Evolutionary conservation across 1,139 yeast genomes (phyloP).

Genomic region (Sugiyamaella novakii): DNA sequence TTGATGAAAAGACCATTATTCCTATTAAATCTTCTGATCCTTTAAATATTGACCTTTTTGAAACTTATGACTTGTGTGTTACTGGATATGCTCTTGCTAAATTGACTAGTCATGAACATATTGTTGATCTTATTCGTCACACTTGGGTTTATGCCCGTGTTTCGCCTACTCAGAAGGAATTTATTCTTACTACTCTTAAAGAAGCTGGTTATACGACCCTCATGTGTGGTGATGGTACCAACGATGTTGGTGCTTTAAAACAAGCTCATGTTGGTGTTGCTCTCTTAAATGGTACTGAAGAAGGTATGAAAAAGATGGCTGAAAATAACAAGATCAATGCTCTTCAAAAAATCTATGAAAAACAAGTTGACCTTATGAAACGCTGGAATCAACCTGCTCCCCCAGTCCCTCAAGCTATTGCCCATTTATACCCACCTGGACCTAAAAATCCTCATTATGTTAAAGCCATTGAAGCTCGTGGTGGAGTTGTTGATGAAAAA

Average conservation of each 20-base stretch:
- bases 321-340: conserved; percentile 75
- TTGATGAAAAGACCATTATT: conserved; percentile 70
- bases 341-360: conserved; percentile 70
- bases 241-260: conserved; percentile 98
- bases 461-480: conserved; percentile 81
- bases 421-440: conserved; percentile 96
- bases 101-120: conserved; percentile 56
- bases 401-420: conserved; percentile 83
- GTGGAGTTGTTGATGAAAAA: conserved; percentile 55
- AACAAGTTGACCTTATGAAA: conserved; percentile 74
- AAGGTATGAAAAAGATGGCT: conserved; percentile 84
- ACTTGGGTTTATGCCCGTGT: conserved; percentile 99
- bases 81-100: conserved; percentile 88
- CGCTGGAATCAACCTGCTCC: conserved; percentile 74
- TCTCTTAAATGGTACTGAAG: conserved; percentile 93
- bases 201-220: conserved; percentile 89
- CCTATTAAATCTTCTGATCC: conserved; percentile 67
- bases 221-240: conserved; percentile 99
- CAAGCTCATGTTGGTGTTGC: conserved; percentile 99
- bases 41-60: conserved; percentile 60
- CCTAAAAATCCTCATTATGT: conserved; percentile 86
- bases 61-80: conserved; percentile 80
- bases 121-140: conserved; percentile 73
- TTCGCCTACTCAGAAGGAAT: conserved; percentile 94
- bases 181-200: conserved; percentile 78